Percentiles rank a stretch among this genome's conserved stretches.
Conservation (phyloP, 768 basidiomycete genomes). For the Suillus subaureus region DNA sequence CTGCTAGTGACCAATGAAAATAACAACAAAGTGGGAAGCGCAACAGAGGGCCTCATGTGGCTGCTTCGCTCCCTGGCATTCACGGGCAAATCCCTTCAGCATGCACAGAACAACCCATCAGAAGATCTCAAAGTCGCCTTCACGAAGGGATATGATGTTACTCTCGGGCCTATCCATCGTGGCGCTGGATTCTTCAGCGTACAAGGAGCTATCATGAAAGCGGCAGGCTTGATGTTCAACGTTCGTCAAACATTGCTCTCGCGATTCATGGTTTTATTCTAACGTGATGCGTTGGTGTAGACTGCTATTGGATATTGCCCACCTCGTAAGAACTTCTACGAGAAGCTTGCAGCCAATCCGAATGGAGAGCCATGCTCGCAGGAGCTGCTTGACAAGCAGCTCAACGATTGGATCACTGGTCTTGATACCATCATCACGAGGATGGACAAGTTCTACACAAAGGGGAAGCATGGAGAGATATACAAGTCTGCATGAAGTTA, state of each 20-base stretch:
- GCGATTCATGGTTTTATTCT: not conserved
- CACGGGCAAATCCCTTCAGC: constrained; percentile 79
- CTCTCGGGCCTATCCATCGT: constrained; percentile 3
- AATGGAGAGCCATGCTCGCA: constrained; percentile 50
- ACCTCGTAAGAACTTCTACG: constrained; percentile 61
- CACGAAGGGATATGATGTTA: constrained; percentile 70
- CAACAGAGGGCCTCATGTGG: constrained; percentile 95
- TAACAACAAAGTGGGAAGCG: constrained; percentile 80
- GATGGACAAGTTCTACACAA: constrained; percentile 54
- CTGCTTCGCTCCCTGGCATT: constrained; percentile 89
- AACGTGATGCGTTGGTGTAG: constrained; percentile 38
- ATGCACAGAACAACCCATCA: constrained; percentile 63
- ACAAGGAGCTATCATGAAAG: constrained; percentile 5
- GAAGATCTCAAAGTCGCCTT: constrained; percentile 69
- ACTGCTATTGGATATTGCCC: constrained; percentile 65
- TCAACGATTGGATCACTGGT: constrained; percentile 61
- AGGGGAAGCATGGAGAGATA: constrained; percentile 54
- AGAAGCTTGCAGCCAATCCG: constrained; percentile 58
- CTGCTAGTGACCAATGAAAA: constrained; percentile 83
- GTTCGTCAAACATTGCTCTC: not conserved
- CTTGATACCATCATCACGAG: constrained; percentile 54
- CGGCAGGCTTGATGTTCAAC: constrained; percentile 7
- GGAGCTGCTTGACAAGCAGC: constrained; percentile 55
- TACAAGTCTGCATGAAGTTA: constrained; percentile 8
- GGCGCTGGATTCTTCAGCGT: not conserved